Evolutionary conservation across 345 rosid species (phyloP).

Genomic region (Citrus glauca): DNA sequence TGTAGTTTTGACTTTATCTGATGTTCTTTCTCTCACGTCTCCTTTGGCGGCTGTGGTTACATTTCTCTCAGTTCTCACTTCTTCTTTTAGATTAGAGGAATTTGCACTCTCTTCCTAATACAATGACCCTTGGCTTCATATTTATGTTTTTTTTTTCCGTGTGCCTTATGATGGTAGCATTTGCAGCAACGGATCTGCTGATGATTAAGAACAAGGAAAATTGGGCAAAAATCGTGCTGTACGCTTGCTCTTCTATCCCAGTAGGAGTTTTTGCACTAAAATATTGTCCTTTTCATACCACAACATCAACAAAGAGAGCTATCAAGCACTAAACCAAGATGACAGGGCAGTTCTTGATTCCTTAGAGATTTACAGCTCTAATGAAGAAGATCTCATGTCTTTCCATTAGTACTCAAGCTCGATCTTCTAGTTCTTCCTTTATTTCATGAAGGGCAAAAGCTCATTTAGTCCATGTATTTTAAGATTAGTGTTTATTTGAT

Average conservation of each 20-base stretch:
- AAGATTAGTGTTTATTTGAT: no score
- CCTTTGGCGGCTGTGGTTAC: constrained; percentile 14
- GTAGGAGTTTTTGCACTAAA: not conserved
- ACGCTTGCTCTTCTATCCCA: not conserved
- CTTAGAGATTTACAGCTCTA: not conserved
- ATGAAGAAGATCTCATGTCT: not conserved
- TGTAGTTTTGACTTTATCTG: constrained; percentile 12
- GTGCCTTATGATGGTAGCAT: not conserved
- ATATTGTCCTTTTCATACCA: not conserved
- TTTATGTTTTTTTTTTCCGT: not conserved
- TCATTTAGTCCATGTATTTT: no score
- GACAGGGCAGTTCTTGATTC: not conserved
- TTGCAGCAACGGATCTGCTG: not conserved
- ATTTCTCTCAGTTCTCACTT: constrained; percentile 21
- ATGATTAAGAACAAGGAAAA: no score
- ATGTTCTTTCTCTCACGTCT: constrained; percentile 16
- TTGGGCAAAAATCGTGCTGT: no score
- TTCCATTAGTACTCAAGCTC: not conserved
- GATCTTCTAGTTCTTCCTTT: not conserved
- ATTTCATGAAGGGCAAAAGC: no score
- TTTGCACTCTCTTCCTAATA: not conserved
- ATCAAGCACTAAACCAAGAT: not conserved
- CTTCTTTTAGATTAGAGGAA: not conserved
- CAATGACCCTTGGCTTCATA: not conserved
- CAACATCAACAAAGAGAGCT: not conserved